Conservation (phyloP, 768 basidiomycete genomes). For the Boletus reticuloceps region DNA sequence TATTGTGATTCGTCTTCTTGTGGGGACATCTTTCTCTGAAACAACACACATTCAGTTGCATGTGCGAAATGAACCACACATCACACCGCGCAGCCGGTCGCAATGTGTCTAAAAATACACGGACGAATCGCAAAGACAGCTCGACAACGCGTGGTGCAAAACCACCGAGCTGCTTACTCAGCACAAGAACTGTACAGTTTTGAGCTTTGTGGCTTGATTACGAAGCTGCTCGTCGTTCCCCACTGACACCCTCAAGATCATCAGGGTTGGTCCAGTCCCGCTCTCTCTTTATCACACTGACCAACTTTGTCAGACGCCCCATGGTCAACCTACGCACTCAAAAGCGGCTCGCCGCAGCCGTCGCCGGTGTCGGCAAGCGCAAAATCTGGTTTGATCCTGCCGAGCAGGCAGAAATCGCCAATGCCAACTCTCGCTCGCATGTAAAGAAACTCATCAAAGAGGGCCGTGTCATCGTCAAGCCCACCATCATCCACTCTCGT, state of each 20-base stretch:
- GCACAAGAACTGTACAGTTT: slow-evolving; percentile 25
- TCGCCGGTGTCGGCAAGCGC: slow-evolving; percentile 93
- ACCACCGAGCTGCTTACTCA: slow-evolving; percentile 6
- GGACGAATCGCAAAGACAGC: slow-evolving; percentile 6
- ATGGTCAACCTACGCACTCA: slow-evolving; percentile 98
- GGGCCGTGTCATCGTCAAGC: slow-evolving; percentile 88
- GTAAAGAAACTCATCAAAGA: slow-evolving; percentile 99
- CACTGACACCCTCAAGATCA: slow-evolving; percentile 34
- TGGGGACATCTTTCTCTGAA: not conserved
- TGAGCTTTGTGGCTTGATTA: slow-evolving; percentile 26
- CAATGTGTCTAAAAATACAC: slow-evolving; percentile 14
- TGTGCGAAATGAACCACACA: slow-evolving; percentile 3
- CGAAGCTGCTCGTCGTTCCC: slow-evolving; percentile 18
- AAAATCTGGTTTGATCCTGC: slow-evolving; percentile 99
- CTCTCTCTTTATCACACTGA: not conserved
- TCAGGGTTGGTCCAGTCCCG: slow-evolving; percentile 34
- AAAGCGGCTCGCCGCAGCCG: slow-evolving; percentile 97
- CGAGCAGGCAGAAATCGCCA: slow-evolving; percentile 96
- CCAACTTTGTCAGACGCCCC: slow-evolving; percentile 11
- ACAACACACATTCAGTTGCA: not conserved
- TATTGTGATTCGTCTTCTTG: slow-evolving; percentile 9
- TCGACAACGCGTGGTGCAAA: no score
- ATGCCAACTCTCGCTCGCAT: slow-evolving; percentile 98
- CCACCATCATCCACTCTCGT: slow-evolving; percentile 93
- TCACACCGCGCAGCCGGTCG: slow-evolving; percentile 5